Evolutionary conservation across 257 asterid genomes (phyloP).

Genomic region (Euphrasia confusa): DNA sequence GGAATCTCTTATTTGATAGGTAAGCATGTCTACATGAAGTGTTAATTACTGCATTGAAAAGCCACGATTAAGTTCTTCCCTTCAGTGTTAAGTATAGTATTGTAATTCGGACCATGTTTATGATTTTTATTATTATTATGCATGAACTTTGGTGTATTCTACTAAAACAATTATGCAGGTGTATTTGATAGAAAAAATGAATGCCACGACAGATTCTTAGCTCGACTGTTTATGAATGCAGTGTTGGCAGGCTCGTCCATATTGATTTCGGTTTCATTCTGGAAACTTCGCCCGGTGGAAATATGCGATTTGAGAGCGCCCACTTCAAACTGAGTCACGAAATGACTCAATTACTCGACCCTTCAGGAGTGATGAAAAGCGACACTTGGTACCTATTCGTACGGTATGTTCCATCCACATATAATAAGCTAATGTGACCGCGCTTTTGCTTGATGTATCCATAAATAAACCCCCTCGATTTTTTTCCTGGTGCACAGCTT

Average conservation of each 20-base stretch:
- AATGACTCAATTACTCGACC: conserved; percentile 97
- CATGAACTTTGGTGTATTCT: neutral
- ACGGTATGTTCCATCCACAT: conserved; percentile 38
- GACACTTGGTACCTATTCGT: conserved; percentile 90
- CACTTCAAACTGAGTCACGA: conserved; percentile 98
- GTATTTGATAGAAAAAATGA: conserved; percentile 5
- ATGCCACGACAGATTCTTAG: conserved; percentile 16
- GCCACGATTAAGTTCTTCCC: neutral
- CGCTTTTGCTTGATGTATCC: neutral
- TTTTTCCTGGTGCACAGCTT: conserved; percentile 41
- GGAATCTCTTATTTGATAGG: conserved; percentile 96
- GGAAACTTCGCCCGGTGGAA: conserved; percentile 97
- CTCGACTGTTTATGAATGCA: conserved; percentile 35
- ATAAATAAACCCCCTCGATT: conserved; percentile 6
- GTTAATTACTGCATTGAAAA: neutral
- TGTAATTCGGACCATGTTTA: neutral
- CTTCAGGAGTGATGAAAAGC: conserved; percentile 94
- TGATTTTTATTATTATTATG: neutral
- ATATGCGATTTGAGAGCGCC: conserved; percentile 98
- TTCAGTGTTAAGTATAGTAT: neutral
- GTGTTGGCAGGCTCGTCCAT: conserved; percentile 95
- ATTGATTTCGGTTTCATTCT: conserved; percentile 97
- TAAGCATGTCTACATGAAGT: conserved; percentile 31
- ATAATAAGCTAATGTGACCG: no score
- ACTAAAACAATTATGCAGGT: neutral